Base-by-base conservation (phyloP, 1,284 basidiomycete genomes). In the Sporisorium scitamineum region DNA sequence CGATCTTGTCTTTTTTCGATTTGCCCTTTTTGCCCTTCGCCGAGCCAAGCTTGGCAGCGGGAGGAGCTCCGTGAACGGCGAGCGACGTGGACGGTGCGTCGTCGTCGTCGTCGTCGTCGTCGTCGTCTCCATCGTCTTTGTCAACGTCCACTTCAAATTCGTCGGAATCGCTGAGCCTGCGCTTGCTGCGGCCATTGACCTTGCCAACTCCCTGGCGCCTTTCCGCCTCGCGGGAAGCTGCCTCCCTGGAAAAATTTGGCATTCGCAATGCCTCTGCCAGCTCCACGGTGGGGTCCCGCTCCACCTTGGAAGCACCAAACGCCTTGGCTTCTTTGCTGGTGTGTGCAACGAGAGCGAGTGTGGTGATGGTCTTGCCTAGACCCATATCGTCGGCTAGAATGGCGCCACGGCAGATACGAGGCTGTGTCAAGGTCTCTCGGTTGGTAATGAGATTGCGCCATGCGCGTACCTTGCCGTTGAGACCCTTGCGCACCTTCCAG, bases 351-450 rank as follows among this genome's bases (percentile, higher is more conserved):
- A 99, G 89, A 5, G 96, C 93, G 37, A 90, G 89, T 41, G 97
- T 92, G 31, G 95, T 94, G 59, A 99, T 94, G 0, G 97, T 99
- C 87, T 99, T 99, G 29, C 97, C 97, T 14, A 99, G 90, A 79
- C 97, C 97, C 95, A 98, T 87, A 53, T 87, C 87, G 70, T 87
- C 87, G 26, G 87, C 87, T 37, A 99, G 88, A 76, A 99, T 95
- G 1, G 95, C 90, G 27, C 96, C 94, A 85, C 94, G 94, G 47
- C 92, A 89, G 82, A 97, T 84, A 2, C 79, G 78, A 90, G 75
- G 88, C 84, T 90, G 88, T 69, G 90, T 87, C 71, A 88, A 88
- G 1, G 89, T 86, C 79, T 93, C 92, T 54, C 92, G 90, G 81
- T 92, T 90, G 1, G 95, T 97, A 44, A 99, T 92, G 51, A 93